These are phyloP conservation scores for Wallacemonas sp. DNA, from an alignment of 208 protist genomes.

Conservation along the genomic window DNA sequence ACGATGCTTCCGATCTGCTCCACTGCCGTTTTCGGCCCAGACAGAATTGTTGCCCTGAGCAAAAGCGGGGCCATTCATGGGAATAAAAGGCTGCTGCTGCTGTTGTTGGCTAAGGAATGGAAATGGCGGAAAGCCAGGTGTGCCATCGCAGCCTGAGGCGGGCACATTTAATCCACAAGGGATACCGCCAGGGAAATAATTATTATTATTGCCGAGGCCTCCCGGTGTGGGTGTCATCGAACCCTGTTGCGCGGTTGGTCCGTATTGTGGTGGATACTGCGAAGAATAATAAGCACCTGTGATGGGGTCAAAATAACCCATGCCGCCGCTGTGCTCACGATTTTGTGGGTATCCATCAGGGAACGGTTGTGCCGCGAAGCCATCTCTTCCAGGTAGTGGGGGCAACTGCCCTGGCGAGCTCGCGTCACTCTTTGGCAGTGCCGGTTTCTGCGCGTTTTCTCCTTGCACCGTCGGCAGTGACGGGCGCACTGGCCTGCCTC, in stretches of 20 bases:
- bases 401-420: neutral
- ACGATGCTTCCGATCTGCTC: neutral
- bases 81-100: constrained; percentile 1
- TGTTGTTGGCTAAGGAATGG: too few relatives aligned
- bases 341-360: neutral
- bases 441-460: neutral
- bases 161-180: too few relatives aligned
- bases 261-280: neutral
- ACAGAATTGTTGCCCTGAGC: neutral
- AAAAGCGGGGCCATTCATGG: neutral
- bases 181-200: too few relatives aligned
- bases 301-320: neutral
- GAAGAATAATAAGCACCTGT: constrained; percentile 11
- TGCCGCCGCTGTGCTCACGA: neutral
- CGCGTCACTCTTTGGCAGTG: neutral
- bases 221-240: too few relatives aligned
- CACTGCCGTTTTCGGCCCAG: neutral
- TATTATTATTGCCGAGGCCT: neutral
- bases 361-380: neutral
- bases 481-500: neutral
- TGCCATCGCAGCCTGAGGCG: too few relatives aligned
- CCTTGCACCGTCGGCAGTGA: neutral
- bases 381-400: neutral
- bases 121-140: too few relatives aligned
- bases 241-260: too few relatives aligned